These are phyloP conservation scores for Phytophthora pseudosyringae DNA, from an alignment of 352 stramenopile species.

Conservation along the genomic window DNA sequence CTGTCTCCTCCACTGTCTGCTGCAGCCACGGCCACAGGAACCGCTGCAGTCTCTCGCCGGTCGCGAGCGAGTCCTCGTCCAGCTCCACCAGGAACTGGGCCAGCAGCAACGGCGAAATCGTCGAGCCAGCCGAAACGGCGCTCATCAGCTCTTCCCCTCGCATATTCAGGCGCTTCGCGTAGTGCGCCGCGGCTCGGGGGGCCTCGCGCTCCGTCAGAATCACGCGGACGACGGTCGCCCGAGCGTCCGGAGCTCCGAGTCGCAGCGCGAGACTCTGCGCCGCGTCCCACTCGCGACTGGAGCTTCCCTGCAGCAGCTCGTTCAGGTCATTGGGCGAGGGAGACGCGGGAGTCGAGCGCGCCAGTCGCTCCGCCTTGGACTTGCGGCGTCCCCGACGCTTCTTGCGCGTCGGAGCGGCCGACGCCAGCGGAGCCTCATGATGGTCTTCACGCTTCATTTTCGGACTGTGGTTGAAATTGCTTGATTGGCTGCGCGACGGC, in stretches of 20 bases:
- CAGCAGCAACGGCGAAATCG: constrained; percentile 39
- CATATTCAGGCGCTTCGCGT: constrained; percentile 62
- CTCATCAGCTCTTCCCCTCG: constrained; percentile 38
- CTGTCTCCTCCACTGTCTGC: constrained; percentile 20
- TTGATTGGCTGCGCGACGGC: constrained; percentile 14
- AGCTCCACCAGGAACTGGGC: constrained; percentile 72
- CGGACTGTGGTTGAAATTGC: background rate
- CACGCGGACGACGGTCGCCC: constrained; percentile 40
- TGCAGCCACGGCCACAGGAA: constrained; percentile 73
- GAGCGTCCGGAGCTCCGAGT: constrained; percentile 43
- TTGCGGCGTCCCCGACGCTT: constrained; percentile 48
- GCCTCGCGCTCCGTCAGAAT: constrained; percentile 49
- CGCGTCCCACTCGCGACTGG: constrained; percentile 63
- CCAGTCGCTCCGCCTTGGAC: constrained; percentile 61
- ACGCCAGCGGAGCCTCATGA: background rate
- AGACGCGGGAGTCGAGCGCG: constrained; percentile 8
- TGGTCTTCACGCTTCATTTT: constrained; percentile 25
- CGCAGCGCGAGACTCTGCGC: constrained; percentile 62
- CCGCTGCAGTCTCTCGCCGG: constrained; percentile 38
- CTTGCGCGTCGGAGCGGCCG: constrained; percentile 23
- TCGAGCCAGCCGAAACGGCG: constrained; percentile 4
- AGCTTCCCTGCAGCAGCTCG: constrained; percentile 34
- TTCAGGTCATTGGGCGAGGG: constrained; percentile 25
- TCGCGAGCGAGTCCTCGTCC: constrained; percentile 38
- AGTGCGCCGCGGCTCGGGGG: constrained; percentile 69